A percentile compares a stretch with the other conserved stretches of the same genome.
These are phyloP conservation scores for Lycium barbarum DNA, from an alignment of 257 asterid species.

Conservation along the genomic window DNA sequence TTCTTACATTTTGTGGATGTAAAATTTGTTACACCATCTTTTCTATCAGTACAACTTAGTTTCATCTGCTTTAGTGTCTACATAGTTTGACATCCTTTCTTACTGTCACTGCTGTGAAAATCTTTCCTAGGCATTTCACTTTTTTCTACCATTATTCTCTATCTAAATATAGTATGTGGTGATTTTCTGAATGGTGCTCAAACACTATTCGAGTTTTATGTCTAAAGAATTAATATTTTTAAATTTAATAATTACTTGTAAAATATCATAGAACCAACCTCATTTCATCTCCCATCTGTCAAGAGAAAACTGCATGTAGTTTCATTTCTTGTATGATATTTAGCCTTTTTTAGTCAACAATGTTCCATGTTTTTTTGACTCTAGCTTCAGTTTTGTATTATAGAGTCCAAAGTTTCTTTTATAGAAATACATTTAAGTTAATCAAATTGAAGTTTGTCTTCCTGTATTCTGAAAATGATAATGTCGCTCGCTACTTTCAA, in stretches of 20 bases:
- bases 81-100: conserved; percentile 18
- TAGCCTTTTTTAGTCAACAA: not conserved
- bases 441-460: not conserved
- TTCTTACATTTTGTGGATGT: conserved; percentile 14
- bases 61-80: not conserved
- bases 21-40: not conserved
- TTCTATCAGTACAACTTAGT: not conserved
- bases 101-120: not conserved
- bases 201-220: not conserved
- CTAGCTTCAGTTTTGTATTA: conserved; percentile 14
- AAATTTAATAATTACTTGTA: not conserved
- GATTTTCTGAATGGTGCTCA: not conserved
- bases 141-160: not conserved
- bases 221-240: not conserved
- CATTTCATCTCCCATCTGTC: not conserved
- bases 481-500: not conserved
- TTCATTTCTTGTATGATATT: not conserved
- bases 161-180: not conserved
- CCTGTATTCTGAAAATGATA: not conserved
- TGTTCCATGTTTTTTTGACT: not conserved
- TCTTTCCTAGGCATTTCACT: not conserved
- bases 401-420: not conserved
- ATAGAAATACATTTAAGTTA: not conserved
- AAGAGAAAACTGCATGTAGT: not conserved
- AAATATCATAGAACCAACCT: not conserved